Conservation (phyloP, 163 green algal species). For the Coccomyxa subellipsoidea region DNA sequence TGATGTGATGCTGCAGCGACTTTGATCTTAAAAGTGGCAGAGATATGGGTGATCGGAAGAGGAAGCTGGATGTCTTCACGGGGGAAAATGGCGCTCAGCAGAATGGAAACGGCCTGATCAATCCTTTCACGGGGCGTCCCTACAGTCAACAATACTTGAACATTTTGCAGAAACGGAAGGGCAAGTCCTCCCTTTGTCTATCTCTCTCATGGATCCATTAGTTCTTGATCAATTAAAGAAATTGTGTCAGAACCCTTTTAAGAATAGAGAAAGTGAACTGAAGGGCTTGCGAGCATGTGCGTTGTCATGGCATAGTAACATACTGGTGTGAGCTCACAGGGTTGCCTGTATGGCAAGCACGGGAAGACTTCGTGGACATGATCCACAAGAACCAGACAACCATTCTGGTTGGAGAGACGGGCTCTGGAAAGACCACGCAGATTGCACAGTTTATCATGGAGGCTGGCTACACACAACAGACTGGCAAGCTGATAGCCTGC, state of each 20-base stretch:
- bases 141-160: conserved; percentile 92
- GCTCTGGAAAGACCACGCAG: conserved; percentile 96
- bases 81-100: background rate
- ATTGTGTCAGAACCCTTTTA: too few relatives aligned
- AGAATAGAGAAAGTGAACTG: too few relatives aligned
- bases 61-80: conserved; percentile 65
- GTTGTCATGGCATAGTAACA: too few relatives aligned
- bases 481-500: conserved; percentile 86
- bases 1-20: background rate
- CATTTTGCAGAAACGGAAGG: conserved; percentile 85
- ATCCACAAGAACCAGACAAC: conserved; percentile 89
- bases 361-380: conserved; percentile 92
- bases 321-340: conserved; percentile 49
- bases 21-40: background rate
- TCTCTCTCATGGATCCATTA: too few relatives aligned
- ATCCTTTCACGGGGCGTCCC: conserved; percentile 81
- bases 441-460: conserved; percentile 97
- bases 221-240: too few relatives aligned
- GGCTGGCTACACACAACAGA: conserved; percentile 75
- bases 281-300: too few relatives aligned
- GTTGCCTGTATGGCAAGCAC: conserved; percentile 97
- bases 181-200: conserved; percentile 32
- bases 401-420: conserved; percentile 95
- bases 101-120: conserved; percentile 45
- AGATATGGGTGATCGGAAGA: conserved; percentile 57